Percentiles rank a stretch among this genome's conserved stretches.
Conservation (phyloP, 306 rosid species). For the Lithocarpus polystachyus region DNA sequence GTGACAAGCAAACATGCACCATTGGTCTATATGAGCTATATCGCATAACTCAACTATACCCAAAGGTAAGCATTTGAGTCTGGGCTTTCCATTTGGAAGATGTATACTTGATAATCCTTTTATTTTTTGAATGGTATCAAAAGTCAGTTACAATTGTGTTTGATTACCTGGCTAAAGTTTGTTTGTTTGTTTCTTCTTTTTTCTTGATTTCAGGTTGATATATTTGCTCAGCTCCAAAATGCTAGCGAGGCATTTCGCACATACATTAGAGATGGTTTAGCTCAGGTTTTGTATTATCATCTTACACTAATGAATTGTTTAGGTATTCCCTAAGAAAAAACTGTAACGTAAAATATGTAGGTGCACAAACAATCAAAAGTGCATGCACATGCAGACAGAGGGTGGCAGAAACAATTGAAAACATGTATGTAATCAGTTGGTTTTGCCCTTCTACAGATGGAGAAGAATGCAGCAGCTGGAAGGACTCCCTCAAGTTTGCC, state of each 20-base stretch:
- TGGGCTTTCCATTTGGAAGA: constrained; percentile 1
- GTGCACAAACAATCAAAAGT: background rate
- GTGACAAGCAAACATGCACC: constrained; percentile 97
- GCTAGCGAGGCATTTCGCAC: constrained; percentile 99
- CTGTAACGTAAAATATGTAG: background rate
- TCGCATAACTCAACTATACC: constrained; percentile 94
- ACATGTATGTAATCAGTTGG: background rate
- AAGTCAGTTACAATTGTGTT: background rate
- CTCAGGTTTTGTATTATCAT: constrained; percentile 61
- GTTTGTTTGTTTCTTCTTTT: constrained; percentile 10
- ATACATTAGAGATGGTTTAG: constrained; percentile 92
- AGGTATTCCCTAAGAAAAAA: background rate
- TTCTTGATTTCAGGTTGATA: constrained; percentile 70
- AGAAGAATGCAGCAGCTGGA: constrained; percentile 97
- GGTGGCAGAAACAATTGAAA: background rate
- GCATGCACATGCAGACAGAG: background rate
- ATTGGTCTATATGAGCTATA: constrained; percentile 90
- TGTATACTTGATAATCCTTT: background rate
- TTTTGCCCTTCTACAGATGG: constrained; percentile 64
- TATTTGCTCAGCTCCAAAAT: constrained; percentile 94
- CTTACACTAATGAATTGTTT: constrained; percentile 8
- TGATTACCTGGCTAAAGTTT: constrained; percentile 18
- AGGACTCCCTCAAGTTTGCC: constrained; percentile 96
- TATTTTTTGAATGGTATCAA: background rate
- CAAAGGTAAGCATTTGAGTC: constrained; percentile 50